These are phyloP conservation scores for Decorospora gaudefroyi DNA, from an alignment of 2,329 filamentous ascomycete genomes.

Conservation along the genomic window DNA sequence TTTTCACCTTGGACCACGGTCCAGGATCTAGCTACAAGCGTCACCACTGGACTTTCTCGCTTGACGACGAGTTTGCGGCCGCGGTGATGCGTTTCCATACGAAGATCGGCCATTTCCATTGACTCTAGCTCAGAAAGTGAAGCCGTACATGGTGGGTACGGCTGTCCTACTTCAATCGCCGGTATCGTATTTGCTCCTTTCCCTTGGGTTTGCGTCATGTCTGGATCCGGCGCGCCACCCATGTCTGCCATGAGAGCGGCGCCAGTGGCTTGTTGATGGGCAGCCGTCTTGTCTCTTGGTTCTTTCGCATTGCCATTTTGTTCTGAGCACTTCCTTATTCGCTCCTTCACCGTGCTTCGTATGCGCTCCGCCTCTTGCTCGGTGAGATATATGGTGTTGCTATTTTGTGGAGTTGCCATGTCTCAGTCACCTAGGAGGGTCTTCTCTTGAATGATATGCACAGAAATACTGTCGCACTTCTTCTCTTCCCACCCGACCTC, in stretches of 20 bases:
- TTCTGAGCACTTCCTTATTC: constrained; percentile 25
- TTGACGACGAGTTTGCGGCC: constrained; percentile 45
- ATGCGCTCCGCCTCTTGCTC: constrained; percentile 37
- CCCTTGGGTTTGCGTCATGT: constrained; percentile 23
- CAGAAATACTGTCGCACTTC: neutral
- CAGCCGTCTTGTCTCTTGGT: constrained; percentile 28
- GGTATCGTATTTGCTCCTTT: constrained; percentile 27
- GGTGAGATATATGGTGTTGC: constrained; percentile 35
- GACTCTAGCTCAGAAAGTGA: constrained; percentile 23
- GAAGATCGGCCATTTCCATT: constrained; percentile 44
- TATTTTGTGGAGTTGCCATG: constrained; percentile 15
- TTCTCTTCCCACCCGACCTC: neutral
- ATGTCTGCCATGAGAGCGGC: constrained; percentile 41
- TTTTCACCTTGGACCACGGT: constrained; percentile 45
- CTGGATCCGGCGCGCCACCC: constrained; percentile 32
- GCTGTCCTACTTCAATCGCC: constrained; percentile 28
- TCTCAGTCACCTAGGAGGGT: neutral
- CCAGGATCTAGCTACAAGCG: constrained; percentile 40
- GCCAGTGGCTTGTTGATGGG: constrained; percentile 35
- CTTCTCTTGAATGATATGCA: neutral
- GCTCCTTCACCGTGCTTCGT: constrained; percentile 26
- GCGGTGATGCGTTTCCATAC: constrained; percentile 50
- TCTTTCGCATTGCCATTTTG: constrained; percentile 20
- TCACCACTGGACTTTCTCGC: constrained; percentile 36
- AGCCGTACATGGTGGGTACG: constrained; percentile 31